Conservation (phyloP, 768 basidiomycete genomes). For the Tulasnella sp. region DNA sequence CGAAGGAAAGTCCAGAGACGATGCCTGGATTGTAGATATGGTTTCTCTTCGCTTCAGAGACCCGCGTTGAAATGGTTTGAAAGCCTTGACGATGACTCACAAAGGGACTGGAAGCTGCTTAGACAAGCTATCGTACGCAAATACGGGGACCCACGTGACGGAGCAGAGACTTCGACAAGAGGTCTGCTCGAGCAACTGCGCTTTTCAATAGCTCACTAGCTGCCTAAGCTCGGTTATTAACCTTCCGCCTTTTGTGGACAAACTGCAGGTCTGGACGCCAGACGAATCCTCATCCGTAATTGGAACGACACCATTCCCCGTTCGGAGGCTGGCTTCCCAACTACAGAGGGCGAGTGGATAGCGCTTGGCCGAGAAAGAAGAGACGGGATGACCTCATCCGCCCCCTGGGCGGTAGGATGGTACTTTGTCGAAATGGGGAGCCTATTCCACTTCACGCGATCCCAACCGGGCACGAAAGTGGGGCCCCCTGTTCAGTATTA, state of each 20-base stretch:
- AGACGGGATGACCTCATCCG: neutral
- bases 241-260: neutral
- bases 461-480: neutral
- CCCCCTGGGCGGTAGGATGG: neutral
- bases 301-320: neutral
- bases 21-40: neutral
- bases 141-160: no score
- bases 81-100: neutral
- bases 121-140: no score
- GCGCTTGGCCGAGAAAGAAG: no score
- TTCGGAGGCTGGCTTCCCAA: no score
- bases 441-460: neutral
- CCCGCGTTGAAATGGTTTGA: neutral
- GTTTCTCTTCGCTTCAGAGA: neutral
- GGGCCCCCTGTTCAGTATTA: neutral
- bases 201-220: no score
- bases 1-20: neutral
- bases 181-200: no score
- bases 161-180: no score
- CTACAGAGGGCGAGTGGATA: no score
- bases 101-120: slow-evolving; percentile 14
- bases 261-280: neutral
- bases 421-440: neutral
- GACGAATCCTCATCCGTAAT: neutral
- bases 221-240: no score